Percentiles rank a stretch among this genome's conserved stretches.
Conservation (phyloP, 2,329 filamentous ascomycete species). For the Exophiala phaeomuriformis region DNA sequence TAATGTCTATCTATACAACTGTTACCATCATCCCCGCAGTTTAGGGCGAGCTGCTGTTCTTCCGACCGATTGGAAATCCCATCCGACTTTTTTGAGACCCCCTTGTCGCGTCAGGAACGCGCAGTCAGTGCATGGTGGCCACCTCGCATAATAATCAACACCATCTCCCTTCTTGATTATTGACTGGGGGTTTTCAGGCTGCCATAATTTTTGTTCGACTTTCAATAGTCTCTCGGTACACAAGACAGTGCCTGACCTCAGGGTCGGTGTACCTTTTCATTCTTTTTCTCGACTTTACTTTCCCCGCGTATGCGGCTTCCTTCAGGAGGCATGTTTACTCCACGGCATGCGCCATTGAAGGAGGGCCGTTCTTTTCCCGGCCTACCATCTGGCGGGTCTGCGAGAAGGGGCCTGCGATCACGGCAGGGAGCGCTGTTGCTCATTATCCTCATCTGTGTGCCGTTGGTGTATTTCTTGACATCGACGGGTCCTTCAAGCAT, state of each 20-base stretch:
- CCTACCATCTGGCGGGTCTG: slow-evolving; percentile 17
- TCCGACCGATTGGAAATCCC: background rate
- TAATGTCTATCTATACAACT: too few relatives aligned
- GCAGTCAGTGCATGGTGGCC: background rate
- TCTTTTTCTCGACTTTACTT: background rate
- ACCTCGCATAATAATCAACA: background rate
- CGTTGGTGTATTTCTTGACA: slow-evolving; percentile 17
- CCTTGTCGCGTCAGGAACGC: slow-evolving; percentile 23
- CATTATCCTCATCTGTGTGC: slow-evolving; percentile 17
- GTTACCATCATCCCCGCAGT: too few relatives aligned
- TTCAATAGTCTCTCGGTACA: too few relatives aligned
- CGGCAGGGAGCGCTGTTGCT: slow-evolving; percentile 16
- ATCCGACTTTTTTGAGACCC: background rate
- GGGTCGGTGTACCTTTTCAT: background rate
- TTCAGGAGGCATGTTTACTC: slow-evolving; percentile 18
- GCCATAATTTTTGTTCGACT: too few relatives aligned
- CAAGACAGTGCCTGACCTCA: too few relatives aligned
- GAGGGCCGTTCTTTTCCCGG: slow-evolving; percentile 24
- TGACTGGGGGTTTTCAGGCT: background rate
- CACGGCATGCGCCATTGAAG: slow-evolving; percentile 18
- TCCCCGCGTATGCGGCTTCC: slow-evolving; percentile 8
- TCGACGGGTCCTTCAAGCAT: slow-evolving; percentile 1
- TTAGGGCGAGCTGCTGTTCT: too few relatives aligned
- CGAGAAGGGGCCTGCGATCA: slow-evolving; percentile 11
- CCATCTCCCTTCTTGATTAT: background rate